A percentile compares a stretch with the other conserved stretches of the same genome.
Conservation (phyloP, 345 rosid genomes). For the Salix dunnii region DNA sequence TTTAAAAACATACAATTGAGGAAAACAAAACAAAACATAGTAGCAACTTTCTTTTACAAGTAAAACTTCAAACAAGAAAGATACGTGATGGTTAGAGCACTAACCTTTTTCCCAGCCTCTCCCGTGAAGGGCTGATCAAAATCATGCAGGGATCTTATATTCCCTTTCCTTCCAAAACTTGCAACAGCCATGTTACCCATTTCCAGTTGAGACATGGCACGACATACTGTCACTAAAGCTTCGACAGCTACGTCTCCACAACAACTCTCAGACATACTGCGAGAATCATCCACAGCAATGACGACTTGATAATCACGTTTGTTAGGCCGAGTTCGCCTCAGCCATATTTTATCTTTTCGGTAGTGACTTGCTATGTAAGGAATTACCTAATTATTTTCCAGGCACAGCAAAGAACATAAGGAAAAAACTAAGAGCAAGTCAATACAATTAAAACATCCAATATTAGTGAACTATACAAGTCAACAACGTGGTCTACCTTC, state of each 20-base stretch:
- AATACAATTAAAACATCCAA: not conserved
- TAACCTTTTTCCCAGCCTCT: slow-evolving; percentile 80
- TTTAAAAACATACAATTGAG: not conserved
- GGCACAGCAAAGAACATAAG: not conserved
- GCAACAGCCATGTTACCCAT: slow-evolving; percentile 90
- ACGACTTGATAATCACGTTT: slow-evolving; percentile 94
- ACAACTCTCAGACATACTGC: slow-evolving; percentile 83
- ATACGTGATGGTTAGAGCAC: slow-evolving; percentile 12
- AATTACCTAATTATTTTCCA: slow-evolving; percentile 50
- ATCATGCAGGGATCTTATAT: slow-evolving; percentile 74
- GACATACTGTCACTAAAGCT: slow-evolving; percentile 88
- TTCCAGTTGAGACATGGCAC: slow-evolving; percentile 90
- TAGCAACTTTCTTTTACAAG: not conserved
- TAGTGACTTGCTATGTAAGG: slow-evolving; percentile 95
- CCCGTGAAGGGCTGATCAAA: slow-evolving; percentile 80
- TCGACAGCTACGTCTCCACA: slow-evolving; percentile 88
- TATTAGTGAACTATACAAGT: no score
- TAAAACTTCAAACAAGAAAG: not conserved
- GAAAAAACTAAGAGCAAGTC: not conserved
- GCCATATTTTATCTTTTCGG: slow-evolving; percentile 92
- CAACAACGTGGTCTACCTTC: slow-evolving; percentile 42
- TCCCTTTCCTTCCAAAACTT: slow-evolving; percentile 86
- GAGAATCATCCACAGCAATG: slow-evolving; percentile 90
- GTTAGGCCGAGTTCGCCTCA: slow-evolving; percentile 90
- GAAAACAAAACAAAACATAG: not conserved